Percentiles rank a stretch among this genome's conserved stretches.
phyloP scores from a whole-genome alignment of 2,329 filamentous ascomycete species.

The Xylaria sp. region DNA sequence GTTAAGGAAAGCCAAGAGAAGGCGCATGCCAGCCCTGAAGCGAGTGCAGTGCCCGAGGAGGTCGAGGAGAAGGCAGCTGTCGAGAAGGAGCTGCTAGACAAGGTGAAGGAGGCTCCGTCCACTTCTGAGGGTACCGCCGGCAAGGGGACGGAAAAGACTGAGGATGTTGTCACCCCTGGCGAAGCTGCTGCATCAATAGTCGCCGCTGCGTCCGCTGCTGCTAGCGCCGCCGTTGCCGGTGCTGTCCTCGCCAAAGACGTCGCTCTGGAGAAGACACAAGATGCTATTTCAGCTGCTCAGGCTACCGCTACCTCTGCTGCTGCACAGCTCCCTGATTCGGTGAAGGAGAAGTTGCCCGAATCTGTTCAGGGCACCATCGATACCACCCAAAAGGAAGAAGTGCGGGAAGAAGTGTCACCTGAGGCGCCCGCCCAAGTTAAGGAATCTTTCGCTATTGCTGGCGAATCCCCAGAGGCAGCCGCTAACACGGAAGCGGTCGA shows the following conservation, averaged over 20 bases:
- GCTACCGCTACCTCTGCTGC: conserved; percentile 46
- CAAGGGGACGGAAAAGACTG: conserved; percentile 63
- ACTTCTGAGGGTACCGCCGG: conserved; percentile 67
- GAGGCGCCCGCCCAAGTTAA: conserved; percentile 67
- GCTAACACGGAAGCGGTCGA: conserved; percentile 73
- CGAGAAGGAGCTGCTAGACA: conserved; percentile 75
- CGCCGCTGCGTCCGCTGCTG: conserved; percentile 56
- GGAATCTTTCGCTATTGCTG: conserved; percentile 67
- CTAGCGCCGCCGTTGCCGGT: conserved; percentile 50
- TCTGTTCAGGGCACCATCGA: conserved; percentile 61
- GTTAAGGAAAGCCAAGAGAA: conserved; percentile 78
- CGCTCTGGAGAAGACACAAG: conserved; percentile 54
- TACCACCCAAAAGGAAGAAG: conserved; percentile 55
- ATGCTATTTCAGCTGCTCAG: conserved; percentile 50
- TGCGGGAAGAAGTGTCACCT: conserved; percentile 58
- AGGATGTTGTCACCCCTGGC: conserved; percentile 55
- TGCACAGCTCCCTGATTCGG: conserved; percentile 63
- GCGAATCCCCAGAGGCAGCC: conserved; percentile 75
- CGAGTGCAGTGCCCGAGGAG: conserved; percentile 71
- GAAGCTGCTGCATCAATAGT: conserved; percentile 56
- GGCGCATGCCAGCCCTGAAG: conserved; percentile 72
- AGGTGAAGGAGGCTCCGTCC: conserved; percentile 69
- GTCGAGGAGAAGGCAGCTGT: conserved; percentile 77
- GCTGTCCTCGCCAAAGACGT: conserved; percentile 55
- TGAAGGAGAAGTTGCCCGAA: conserved; percentile 62